Conservation (phyloP, 179 eudicot species). For the Kewa caespitosa region DNA sequence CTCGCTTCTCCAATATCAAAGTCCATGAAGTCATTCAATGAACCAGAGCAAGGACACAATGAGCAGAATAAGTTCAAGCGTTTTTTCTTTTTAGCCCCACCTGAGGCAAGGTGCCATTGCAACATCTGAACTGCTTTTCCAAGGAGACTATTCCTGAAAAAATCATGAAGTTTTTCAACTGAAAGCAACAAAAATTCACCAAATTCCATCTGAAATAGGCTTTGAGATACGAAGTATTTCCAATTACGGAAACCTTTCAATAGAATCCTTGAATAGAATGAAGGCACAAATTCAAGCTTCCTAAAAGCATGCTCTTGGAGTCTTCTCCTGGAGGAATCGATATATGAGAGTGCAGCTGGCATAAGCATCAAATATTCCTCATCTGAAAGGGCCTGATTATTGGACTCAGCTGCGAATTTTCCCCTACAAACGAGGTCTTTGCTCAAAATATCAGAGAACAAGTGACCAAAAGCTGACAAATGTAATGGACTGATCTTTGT, state of each 20-base stretch:
- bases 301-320: constrained; percentile 30
- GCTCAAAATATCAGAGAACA: constrained; percentile 44
- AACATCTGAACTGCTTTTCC: constrained; percentile 57
- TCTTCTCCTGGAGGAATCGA: constrained; percentile 38
- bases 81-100: constrained; percentile 34
- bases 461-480: constrained; percentile 60
- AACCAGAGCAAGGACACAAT: constrained; percentile 38
- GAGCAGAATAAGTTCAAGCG: constrained; percentile 55
- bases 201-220: constrained; percentile 47
- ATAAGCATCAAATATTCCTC: constrained; percentile 66
- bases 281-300: constrained; percentile 33
- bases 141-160: constrained; percentile 61
- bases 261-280: constrained; percentile 54
- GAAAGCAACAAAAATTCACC: constrained; percentile 37
- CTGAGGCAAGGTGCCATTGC: constrained; percentile 40
- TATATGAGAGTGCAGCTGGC: constrained; percentile 63
- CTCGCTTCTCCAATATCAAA: constrained; percentile 32
- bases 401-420: constrained; percentile 18
- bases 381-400: constrained; percentile 38
- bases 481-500: constrained; percentile 69
- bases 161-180: constrained; percentile 44
- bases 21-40: constrained; percentile 43
- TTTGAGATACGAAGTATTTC: constrained; percentile 57
- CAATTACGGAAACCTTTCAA: constrained; percentile 59
- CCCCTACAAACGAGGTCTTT: constrained; percentile 28